A percentile compares a stretch with the other conserved stretches of the same genome.
These are phyloP conservation scores for Globisporangium mamillatum DNA, from an alignment of 352 stramenopile genomes.

Conservation along the genomic window DNA sequence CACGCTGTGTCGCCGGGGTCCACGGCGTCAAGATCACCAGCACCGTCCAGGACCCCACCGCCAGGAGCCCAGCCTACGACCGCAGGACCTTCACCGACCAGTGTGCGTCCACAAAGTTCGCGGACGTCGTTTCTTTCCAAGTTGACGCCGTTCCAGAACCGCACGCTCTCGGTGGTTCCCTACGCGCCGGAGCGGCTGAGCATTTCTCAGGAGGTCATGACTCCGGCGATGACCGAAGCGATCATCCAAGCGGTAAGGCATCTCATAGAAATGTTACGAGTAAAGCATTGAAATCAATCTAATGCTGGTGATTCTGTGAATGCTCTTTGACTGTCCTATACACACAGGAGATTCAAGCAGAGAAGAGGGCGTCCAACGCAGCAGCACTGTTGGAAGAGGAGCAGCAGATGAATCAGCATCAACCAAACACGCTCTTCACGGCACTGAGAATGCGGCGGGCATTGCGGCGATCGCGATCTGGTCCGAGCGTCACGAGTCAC, in stretches of 20 bases:
- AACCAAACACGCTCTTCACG: constrained; percentile 55
- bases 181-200: constrained; percentile 65
- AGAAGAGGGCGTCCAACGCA: constrained; percentile 12
- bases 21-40: not conserved
- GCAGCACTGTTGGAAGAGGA: not conserved
- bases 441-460: constrained; percentile 50
- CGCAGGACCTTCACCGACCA: not conserved
- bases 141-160: constrained; percentile 40
- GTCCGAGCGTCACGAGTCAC: constrained; percentile 4
- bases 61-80: not conserved
- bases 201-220: constrained; percentile 52
- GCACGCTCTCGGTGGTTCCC: constrained; percentile 50
- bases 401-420: not conserved
- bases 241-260: constrained; percentile 35
- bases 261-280: no score
- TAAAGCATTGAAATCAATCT: no score
- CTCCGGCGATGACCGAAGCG: constrained; percentile 41
- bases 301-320: not conserved
- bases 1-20: not conserved
- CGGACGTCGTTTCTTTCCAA: constrained; percentile 52
- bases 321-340: not conserved
- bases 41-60: not conserved
- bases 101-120: not conserved
- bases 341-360: constrained; percentile 14
- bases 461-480: constrained; percentile 36